Base-by-base conservation (phyloP, 768 basidiomycete genomes). In the Phaeotremella skinneri region DNA sequence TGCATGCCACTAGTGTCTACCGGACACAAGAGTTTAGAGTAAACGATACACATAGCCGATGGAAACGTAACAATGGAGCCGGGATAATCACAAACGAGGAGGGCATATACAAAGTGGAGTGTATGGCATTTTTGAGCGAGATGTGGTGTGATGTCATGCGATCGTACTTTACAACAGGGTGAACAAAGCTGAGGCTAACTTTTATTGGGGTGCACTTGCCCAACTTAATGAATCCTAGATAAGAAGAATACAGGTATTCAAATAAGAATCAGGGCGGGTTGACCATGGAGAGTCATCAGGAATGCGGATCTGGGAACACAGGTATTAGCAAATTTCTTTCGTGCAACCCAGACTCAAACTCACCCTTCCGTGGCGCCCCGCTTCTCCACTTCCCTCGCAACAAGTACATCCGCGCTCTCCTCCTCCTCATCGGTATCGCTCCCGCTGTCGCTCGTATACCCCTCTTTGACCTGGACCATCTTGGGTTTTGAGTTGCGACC, bases 181-280 rank as follows among this genome's bases (percentile, higher is more conserved):
- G 21, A 27, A 43, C 31, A 53, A 25, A 21, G n/a, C 1, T 25
- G 31, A 30, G 37, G 42, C 26, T 45, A 23, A 17, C 2, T 11
- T 4, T 41, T 37, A 14, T 3, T 11, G 39, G 17, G 49, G 29
- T 55, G 51, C 26, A 23, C 30, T 13, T 27, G 7, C 14, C 17
- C 9, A 29, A 2, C 30, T 31, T n/a, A 45, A 16, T 30, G n/a
- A 34, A 11, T 29, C 21, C 25, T 30, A 45, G n/a, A n/a, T 2
- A 16, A 17, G 41, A 21, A 17, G 5, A 21, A 4, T 52, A 14
- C 34, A 20, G 23, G 21, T 7, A 20, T 11, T 66, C 59, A 76
- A 31, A 67, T 70, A 20, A 76, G 52, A 62, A 76, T 69, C 21
- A 76, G 58, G 4, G 75, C 75, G 0, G 75, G 75, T 50, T 74